Percentiles rank a stretch among this genome's conserved stretches.
Conservation (phyloP, 345 rosid species). For the Theobroma cacao region DNA sequence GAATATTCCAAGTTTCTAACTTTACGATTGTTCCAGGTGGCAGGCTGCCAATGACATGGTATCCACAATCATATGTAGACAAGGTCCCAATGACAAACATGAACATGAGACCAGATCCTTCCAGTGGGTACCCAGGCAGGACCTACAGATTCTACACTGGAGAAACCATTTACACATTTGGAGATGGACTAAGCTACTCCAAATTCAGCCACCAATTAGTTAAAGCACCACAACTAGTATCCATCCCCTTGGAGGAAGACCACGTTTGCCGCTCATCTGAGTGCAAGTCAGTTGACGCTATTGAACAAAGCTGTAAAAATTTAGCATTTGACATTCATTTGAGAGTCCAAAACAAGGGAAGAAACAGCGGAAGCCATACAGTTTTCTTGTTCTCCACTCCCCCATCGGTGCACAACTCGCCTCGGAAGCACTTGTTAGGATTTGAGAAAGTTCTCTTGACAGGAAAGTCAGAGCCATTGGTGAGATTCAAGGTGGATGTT, state of each 20-base stretch:
- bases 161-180: slow-evolving; percentile 74
- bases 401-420: slow-evolving; percentile 63
- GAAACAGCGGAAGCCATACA: slow-evolving; percentile 56
- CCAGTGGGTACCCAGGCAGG: slow-evolving; percentile 84
- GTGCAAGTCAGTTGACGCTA: slow-evolving; percentile 58
- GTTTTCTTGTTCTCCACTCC: slow-evolving; percentile 73
- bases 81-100: slow-evolving; percentile 88
- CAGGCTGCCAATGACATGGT: slow-evolving; percentile 95
- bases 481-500: slow-evolving; percentile 57
- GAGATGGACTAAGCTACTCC: slow-evolving; percentile 84
- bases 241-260: slow-evolving; percentile 37
- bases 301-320: slow-evolving; percentile 40
- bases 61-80: slow-evolving; percentile 70
- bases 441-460: slow-evolving; percentile 64
- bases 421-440: slow-evolving; percentile 62
- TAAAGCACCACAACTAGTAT: slow-evolving; percentile 55
- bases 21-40: slow-evolving; percentile 53
- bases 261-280: slow-evolving; percentile 56
- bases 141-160: slow-evolving; percentile 89
- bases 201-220: slow-evolving; percentile 39
- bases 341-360: slow-evolving; percentile 50
- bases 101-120: slow-evolving; percentile 86
- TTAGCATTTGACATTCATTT: slow-evolving; percentile 48
- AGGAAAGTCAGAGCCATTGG: slow-evolving; percentile 28
- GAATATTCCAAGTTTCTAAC: too few species aligned